Evolutionary conservation across 192 early-diverging fungal genomes (phyloP).

Genomic region (Spizellomyces sp.): DNA sequence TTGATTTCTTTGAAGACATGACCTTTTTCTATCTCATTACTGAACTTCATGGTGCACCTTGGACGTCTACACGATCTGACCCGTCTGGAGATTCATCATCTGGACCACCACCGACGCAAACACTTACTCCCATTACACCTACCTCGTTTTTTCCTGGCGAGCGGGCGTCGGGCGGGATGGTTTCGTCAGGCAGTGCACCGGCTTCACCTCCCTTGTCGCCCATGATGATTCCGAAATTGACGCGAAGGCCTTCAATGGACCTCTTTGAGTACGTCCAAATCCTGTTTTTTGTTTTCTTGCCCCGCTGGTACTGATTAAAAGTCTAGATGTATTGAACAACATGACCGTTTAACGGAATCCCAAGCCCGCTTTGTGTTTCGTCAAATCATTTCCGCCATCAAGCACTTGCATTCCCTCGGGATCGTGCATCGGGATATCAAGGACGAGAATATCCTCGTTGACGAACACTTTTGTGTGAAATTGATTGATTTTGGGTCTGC

Average conservation of each 20-base stretch:
- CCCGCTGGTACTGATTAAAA: too few relatives aligned
- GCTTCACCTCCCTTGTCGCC: conserved; percentile 23
- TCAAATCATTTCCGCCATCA: conserved; percentile 43
- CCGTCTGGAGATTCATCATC: not conserved
- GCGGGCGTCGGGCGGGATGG: not conserved
- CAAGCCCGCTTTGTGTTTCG: conserved; percentile 37
- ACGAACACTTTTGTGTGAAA: conserved; percentile 48
- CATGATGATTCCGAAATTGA: conserved; percentile 23
- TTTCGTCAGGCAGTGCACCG: not conserved
- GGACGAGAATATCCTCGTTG: conserved; percentile 64
- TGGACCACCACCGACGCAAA: not conserved
- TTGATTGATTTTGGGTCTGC: conserved; percentile 63
- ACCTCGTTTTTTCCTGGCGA: not conserved
- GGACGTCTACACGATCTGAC: conserved; percentile 19
- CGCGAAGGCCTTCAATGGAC: conserved; percentile 38
- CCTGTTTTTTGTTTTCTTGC: too few relatives aligned
- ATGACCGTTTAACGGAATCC: conserved; percentile 41
- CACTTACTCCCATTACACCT: conserved; percentile 16
- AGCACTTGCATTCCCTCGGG: conserved; percentile 45
- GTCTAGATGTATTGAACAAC: conserved; percentile 48
- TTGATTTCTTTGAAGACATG: conserved; percentile 51
- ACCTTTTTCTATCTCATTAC: conserved; percentile 52
- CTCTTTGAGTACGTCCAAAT: conserved; percentile 40
- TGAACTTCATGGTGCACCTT: conserved; percentile 52
- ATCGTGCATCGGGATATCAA: conserved; percentile 62